phyloP scores from a whole-genome alignment of 345 rosid genomes.

The Eucalyptus fibrosa region DNA sequence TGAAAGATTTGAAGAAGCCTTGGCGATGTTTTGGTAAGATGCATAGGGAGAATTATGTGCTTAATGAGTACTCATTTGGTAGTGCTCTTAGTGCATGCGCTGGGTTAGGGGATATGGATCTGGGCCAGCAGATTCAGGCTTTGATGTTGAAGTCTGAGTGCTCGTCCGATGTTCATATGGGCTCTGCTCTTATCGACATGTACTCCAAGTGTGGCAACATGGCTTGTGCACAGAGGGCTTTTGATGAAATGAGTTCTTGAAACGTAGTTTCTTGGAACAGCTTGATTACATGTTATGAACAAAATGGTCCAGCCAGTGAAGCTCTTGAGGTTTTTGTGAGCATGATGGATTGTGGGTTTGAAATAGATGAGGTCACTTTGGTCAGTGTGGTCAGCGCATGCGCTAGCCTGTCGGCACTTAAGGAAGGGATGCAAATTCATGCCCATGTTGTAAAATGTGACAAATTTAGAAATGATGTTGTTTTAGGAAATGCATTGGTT shows the following conservation, averaged over 20 bases:
- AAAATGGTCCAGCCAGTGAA: conserved; percentile 64
- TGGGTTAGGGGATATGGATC: conserved; percentile 23
- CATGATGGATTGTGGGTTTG: conserved; percentile 42
- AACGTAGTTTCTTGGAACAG: conserved; percentile 87
- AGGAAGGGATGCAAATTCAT: conserved; percentile 52
- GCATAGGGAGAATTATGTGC: conserved; percentile 38
- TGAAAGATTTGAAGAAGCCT: conserved; percentile 47
- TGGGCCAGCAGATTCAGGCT: conserved; percentile 58
- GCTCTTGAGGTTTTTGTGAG: conserved; percentile 46
- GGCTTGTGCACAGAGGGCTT: conserved; percentile 36
- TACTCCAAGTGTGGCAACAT: conserved; percentile 60
- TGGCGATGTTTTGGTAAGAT: conserved; percentile 32
- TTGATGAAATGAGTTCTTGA: conserved; percentile 41
- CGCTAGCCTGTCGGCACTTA: conserved; percentile 42
- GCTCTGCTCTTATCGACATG: conserved; percentile 71
- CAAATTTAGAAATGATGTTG: conserved; percentile 51
- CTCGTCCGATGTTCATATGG: conserved; percentile 44
- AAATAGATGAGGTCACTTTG: conserved; percentile 66
- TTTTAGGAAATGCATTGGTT: conserved; percentile 70
- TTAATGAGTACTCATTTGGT: conserved; percentile 53
- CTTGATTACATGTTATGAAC: conserved; percentile 74
- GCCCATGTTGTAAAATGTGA: conserved; percentile 32
- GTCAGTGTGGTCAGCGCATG: conserved; percentile 83
- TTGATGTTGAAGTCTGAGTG: conserved; percentile 32
- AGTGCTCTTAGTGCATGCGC: conserved; percentile 73